Evolutionary conservation across 2,329 filamentous ascomycete species (phyloP), one percentile per base, ranked within the genome.

Genomic region (Chaetomiaceae sp.): DNA sequence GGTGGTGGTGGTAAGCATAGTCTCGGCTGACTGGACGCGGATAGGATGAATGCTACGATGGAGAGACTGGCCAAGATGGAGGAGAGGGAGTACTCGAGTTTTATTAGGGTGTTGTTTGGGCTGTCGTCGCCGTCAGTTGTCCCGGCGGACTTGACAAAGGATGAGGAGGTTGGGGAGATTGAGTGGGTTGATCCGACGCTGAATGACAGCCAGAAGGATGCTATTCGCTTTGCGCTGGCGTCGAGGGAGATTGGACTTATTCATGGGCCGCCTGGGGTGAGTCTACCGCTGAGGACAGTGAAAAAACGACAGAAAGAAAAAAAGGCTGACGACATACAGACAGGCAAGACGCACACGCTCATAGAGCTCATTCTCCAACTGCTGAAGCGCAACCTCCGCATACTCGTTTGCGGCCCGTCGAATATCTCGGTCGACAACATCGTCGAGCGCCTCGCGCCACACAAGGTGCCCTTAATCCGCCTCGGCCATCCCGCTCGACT

Each of bases 391-490:
- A 80, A 84, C 30, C 78, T 85, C 49, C 82, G 90, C 1, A 76
- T 97, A 10, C 77, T 97, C 1, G 92, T 97, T n/a, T 97, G 94
- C 64, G 94, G 92, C 0, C 94, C 94, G 0, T 96, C 90, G 27
- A 99, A 99, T 67, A 91, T 99, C 62, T 94, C 90, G 0, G 94
- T 99, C 1, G 94, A 99, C 77, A 99, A 99, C 66, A 95, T 99
- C 53, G 91, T 96, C 8, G 94, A 99, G 71, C 84, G 94, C 7
- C 79, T 97, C 1, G 83, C 90, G 2, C 84, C 88, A 0, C 87
- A 91, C 68, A 90, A 90, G 64, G 78, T 96, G 1, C 86, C 90
- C 0, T 90, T 97, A 63, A 80, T 97, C 32, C 86, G 94, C 1
- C 81, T 99, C 0, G 94, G 94, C 1, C 94, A 99, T 69, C 94